These are phyloP conservation scores for Fusarium citri DNA, from an alignment of 2,329 filamentous ascomycete genomes.

Conservation along the genomic window DNA sequence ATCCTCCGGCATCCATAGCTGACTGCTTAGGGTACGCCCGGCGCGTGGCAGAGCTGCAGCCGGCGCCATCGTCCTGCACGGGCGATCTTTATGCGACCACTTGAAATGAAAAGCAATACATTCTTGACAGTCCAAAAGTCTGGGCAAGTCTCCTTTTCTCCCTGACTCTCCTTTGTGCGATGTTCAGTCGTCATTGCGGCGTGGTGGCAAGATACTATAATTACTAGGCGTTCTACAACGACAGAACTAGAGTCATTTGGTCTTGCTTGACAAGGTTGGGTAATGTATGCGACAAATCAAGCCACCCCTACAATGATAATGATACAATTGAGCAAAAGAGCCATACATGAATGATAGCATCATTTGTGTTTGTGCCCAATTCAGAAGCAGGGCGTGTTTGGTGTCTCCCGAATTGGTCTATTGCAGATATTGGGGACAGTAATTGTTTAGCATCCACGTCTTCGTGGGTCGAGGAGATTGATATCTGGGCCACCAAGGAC, in stretches of 20 bases:
- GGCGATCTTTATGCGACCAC: slow-evolving; percentile 36
- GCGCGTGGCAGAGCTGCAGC: slow-evolving; percentile 35
- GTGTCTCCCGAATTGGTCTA: slow-evolving; percentile 32
- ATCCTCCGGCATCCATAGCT: slow-evolving; percentile 10
- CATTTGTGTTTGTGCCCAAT: not conserved
- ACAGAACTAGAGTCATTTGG: not conserved
- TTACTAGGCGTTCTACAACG: slow-evolving; percentile 3
- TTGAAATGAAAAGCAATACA: slow-evolving; percentile 17
- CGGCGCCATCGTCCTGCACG: slow-evolving; percentile 28
- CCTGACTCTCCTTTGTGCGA: not conserved
- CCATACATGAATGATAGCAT: slow-evolving; percentile 5
- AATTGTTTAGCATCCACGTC: slow-evolving; percentile 39
- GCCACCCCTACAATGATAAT: slow-evolving; percentile 1
- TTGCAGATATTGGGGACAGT: slow-evolving; percentile 38
- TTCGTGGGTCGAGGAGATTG: slow-evolving; percentile 19
- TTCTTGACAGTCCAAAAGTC: not conserved
- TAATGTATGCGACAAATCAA: slow-evolving; percentile 21
- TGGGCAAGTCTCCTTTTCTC: not conserved
- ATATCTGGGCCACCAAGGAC: slow-evolving; percentile 22
- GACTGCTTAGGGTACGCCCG: slow-evolving; percentile 1
- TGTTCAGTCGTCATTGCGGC: slow-evolving; percentile 15
- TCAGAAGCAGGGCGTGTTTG: slow-evolving; percentile 15
- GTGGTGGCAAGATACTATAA: slow-evolving; percentile 15
- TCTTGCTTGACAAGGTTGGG: slow-evolving; percentile 16
- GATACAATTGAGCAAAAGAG: not conserved